Base-by-base conservation (phyloP, 2,329 filamentous ascomycete genomes). In the Chrysoporthe deuterocubensis region DNA sequence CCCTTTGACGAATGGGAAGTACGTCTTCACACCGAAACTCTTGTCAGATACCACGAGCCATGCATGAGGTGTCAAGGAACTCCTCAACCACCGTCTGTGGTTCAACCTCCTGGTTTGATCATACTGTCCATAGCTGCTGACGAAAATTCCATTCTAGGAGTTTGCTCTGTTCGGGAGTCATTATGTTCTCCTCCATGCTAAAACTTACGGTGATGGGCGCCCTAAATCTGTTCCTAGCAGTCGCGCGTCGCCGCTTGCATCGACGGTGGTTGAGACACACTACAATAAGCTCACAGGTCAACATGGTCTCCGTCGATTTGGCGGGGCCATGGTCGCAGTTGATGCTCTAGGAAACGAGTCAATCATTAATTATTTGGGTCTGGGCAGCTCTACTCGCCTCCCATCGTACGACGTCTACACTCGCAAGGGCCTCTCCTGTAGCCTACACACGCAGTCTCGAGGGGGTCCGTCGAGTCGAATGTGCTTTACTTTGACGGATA, bases 1-100 rank as follows among this genome's bases (percentile, higher is more conserved):
- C 89, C 91, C 0, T 97, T 98, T 75, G 95, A 98, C 77, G 94
- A 97, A 78, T 97, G 93, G 93, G 95, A 61, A 13, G 59, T 61
- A 48, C 43, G 59, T 61, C 9, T 14, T 8, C 14, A 26, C n/a
- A 5, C 21, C n/a, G 9, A 7, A 13, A 14, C 26, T 59, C 9
- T 9, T 11, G 21, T 21, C n/a, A 11, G n/a, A 8, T 21, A 54
- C 14, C 26, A 26, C 50, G 3, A 4, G 7, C 26, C 50, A n/a
- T 11, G 9, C 50, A 9, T 54, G 50, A 50, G 37, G 37, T 40
- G 37, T 40, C 37, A 4, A 14, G 48, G 9, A 16, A 13, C 11
- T 13, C 16, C 48, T 16, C 21, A 16, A 26, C 26, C 26, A 26
- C 26, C 26, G 26, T 26, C 26, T 26, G 26, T 26, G 26, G 26